Evolutionary conservation across 257 asterid genomes (phyloP).

Genomic region (Anisodus acutangulus): DNA sequence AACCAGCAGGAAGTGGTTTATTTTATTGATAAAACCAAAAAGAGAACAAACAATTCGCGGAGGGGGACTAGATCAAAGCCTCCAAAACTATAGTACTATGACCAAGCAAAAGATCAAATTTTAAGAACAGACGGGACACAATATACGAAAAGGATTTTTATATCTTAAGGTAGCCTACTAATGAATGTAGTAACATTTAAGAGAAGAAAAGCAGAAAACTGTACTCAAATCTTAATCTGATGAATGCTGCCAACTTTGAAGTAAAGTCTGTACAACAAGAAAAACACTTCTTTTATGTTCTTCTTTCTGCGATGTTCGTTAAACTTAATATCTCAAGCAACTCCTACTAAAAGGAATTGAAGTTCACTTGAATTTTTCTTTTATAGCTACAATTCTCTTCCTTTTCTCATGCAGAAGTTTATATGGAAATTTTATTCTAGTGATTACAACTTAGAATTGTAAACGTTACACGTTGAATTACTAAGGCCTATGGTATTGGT

Average conservation of each 20-base stretch:
- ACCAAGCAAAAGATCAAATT: conserved; percentile 17
- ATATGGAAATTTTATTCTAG: background rate
- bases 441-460: background rate
- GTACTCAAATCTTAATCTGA: background rate
- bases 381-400: background rate
- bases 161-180: background rate
- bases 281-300: background rate
- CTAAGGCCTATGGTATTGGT: too few species aligned
- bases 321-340: background rate
- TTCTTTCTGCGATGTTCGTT: background rate
- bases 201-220: background rate
- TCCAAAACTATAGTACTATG: background rate
- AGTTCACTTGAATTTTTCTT: background rate
- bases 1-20: background rate
- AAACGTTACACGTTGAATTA: too few species aligned
- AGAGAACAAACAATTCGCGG: background rate
- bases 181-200: background rate
- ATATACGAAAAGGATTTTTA: too few species aligned
- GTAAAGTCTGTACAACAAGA: background rate
- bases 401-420: background rate
- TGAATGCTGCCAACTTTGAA: background rate
- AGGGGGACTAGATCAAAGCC: background rate
- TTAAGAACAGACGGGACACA: background rate
- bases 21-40: background rate
- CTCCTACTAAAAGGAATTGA: background rate